Evolutionary conservation across 2,329 filamentous ascomycete genomes (phyloP), one percentile per base, ranked within the genome.

Genomic region (Esteya vermicola): DNA sequence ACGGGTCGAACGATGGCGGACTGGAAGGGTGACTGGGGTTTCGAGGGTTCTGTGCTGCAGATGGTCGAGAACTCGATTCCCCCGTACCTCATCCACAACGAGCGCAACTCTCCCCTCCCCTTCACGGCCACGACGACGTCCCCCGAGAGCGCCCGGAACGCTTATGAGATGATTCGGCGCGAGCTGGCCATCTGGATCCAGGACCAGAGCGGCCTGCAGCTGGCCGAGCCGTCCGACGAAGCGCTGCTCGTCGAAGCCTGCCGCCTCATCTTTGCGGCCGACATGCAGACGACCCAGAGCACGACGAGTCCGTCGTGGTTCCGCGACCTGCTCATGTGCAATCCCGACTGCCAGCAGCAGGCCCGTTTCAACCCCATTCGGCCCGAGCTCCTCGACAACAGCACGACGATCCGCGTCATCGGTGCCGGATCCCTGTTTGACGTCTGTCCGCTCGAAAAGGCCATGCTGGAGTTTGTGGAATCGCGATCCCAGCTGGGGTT

Each of bases 11-110:
- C 70, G 50, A 80, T 80, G 75, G 71, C 69, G 46, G 72, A 78
- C 55, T 80, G 75, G 75, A 75, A 77, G 63, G 75, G 75, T 60
- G 75, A 76, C 56, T 78, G 75, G 74, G 75, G 75, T 63, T 78
- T 80, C 46, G 75, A 78, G 41, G 59, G 61, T 22, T 67, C 71
- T 27, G 67, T 79, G 32, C 60, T 76, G 48, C 64, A 74, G 45
- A 69, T 78, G 62, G 69, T 79, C 50, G 75, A 79, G 55, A 78
- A 78, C 51, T 74, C 73, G 35, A 76, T 80, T 43, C 75, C 75
- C 40, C 74, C 75, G 37, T 78, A 78, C 61, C 63, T 78, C 41
- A 78, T 78, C 61, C 70, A 78, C 54, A 61, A 75, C 56, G 74
- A 78, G 52, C 64, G 73, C 52, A 70, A 68, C 30, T 68, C 65